Evolutionary conservation across 1,284 basidiomycete genomes (phyloP), one percentile per base, ranked within the genome.

Genomic region (Tilletia horrida): DNA sequence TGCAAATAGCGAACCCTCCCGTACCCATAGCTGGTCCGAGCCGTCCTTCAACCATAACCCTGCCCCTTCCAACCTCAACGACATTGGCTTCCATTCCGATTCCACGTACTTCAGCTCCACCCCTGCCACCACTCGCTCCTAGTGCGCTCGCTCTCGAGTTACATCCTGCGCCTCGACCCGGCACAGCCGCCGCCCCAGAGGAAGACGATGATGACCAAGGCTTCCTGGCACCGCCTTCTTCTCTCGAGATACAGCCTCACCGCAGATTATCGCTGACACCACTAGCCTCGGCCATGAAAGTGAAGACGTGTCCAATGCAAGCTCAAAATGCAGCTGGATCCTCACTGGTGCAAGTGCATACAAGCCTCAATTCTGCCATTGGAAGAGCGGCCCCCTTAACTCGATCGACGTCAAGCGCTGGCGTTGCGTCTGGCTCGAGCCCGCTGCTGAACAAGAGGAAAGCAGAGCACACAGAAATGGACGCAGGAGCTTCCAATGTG

Each of bases 261-360:
- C 27, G 31, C 27, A 31, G 27, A 7, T 16, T 35, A 8, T 16
- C 14, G n/a, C 27, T 31, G 29, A 3, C 31, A 2, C 27, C 55
- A 8, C 35, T 59, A 14, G 16, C 25, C 18, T 59, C 55, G 8
- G 55, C 27, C 6, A 59, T 59, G 55, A 59, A 59, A 16, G 55
- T 59, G 27, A 59, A 59, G n/a, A 40, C 55, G 6, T 52, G 50
- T 27, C 50, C 50, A 3, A 52, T 25, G 13, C 50, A 52, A 14
- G 13, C n/a, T n/a, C 50, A 52, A 27, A 40, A 40, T 11, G 11
- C 35, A 6, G 35, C 35, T 11, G 35, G 35, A 6, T 11, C 35
- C 11, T 40, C 35, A 11, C 35, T 6, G 35, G 35, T 40, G 35
- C 35, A 40, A 11, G 50, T 27, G 50, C 50, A 52, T 27, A 52